Percentiles rank a stretch among this genome's conserved stretches.
phyloP scores from a whole-genome alignment of 768 basidiomycete species.

The Leccinum longicurvipes region DNA sequence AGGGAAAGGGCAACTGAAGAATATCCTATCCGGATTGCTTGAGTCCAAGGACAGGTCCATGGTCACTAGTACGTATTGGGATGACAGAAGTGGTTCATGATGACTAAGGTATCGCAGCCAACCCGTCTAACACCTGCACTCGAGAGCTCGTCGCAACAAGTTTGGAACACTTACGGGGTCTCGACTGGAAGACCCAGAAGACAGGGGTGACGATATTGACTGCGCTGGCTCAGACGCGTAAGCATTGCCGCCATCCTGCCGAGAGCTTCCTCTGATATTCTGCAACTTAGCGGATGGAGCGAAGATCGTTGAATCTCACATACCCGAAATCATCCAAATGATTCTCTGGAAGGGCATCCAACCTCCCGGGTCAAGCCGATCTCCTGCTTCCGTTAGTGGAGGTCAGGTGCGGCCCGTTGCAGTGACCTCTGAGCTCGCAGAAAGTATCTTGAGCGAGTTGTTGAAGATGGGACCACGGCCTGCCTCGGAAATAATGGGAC shows the following conservation, averaged over 20 bases:
- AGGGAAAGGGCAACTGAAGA: constrained; percentile 9
- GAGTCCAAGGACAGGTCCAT: no score
- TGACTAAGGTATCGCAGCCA: background rate
- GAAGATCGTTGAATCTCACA: background rate
- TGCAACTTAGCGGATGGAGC: background rate
- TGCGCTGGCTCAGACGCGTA: constrained; percentile 21
- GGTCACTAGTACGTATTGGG: constrained; percentile 12
- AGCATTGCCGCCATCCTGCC: background rate
- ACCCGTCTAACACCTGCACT: background rate
- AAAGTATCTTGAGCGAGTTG: no score
- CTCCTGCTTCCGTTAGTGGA: no score
- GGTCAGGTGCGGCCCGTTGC: background rate
- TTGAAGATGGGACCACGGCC: background rate
- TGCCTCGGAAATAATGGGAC: constrained; percentile 23
- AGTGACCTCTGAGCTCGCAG: background rate
- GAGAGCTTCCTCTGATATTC: background rate
- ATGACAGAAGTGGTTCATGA: background rate
- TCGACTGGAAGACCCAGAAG: constrained; percentile 20
- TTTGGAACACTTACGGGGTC: background rate
- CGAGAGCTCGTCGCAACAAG: constrained; percentile 10
- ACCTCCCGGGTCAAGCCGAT: no score
- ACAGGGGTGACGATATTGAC: constrained; percentile 23
- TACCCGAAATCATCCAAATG: background rate
- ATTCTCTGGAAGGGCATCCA: background rate
- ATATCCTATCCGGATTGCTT: constrained; percentile 23